phyloP scores from a whole-genome alignment of 768 basidiomycete genomes.

The Collybia mongolica region DNA sequence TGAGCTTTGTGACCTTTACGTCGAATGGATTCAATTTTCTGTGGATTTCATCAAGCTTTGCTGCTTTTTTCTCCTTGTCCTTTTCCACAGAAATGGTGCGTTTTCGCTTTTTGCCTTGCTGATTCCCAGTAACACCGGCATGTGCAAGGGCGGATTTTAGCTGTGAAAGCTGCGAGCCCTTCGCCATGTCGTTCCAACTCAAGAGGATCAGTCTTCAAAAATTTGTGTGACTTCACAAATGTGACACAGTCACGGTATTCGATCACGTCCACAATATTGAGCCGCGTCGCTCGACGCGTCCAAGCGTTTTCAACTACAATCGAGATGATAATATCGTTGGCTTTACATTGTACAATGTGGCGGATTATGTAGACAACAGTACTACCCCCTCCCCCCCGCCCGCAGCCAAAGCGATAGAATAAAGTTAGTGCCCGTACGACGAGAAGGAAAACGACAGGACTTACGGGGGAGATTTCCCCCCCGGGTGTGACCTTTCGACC shows the following conservation, averaged over 20 bases:
- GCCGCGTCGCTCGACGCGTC: too few species aligned
- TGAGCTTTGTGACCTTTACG: conserved; percentile 85
- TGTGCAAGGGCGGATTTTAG: conserved; percentile 82
- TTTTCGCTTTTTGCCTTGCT: conserved; percentile 68
- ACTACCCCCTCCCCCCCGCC: too few species aligned
- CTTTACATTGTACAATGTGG: too few species aligned
- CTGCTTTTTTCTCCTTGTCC: conserved; percentile 79
- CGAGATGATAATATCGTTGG: too few species aligned
- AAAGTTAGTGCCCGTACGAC: too few species aligned
- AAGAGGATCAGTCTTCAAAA: conserved; percentile 14
- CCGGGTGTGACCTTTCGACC: too few species aligned
- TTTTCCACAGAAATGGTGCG: conserved; percentile 59
- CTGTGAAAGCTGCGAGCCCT: conserved; percentile 88
- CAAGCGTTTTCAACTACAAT: too few species aligned
- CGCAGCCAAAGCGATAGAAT: too few species aligned
- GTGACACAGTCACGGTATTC: neutral
- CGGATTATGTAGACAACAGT: too few species aligned
- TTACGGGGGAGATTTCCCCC: too few species aligned
- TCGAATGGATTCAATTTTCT: conserved; percentile 93
- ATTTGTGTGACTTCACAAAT: conserved; percentile 20
- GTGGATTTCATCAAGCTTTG: conserved; percentile 81
- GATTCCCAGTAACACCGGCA: conserved; percentile 71
- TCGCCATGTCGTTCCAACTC: conserved; percentile 48
- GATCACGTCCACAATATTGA: too few species aligned
- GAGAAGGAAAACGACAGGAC: too few species aligned